Conservation (phyloP, 441 rosid species). For the Breynia disticha region DNA sequence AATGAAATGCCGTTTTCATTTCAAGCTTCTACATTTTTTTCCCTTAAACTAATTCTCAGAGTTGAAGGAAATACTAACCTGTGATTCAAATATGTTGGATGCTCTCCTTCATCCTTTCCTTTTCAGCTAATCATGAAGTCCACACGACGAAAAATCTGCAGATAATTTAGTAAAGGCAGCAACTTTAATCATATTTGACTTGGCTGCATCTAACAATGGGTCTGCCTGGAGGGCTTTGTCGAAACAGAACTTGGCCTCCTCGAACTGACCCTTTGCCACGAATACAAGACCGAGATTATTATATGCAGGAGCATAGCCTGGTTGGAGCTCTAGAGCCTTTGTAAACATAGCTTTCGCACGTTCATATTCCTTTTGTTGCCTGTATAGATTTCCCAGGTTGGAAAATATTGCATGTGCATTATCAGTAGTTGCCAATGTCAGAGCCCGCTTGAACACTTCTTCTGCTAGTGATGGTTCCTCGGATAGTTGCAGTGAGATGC, state of each 20-base stretch:
- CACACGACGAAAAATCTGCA: conserved; percentile 27
- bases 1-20: no score
- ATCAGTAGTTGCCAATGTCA: conserved; percentile 47
- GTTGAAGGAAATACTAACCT: conserved; percentile 7
- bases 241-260: conserved; percentile 82
- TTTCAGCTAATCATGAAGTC: conserved; percentile 12
- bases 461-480: conserved; percentile 63
- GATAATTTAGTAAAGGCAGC: conserved; percentile 38
- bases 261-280: conserved; percentile 72
- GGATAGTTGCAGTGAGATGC: conserved; percentile 72
- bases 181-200: conserved; percentile 72
- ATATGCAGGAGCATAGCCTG: conserved; percentile 90
- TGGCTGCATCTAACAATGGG: conserved; percentile 80
- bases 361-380: conserved; percentile 67
- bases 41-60: neutral
- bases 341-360: conserved; percentile 90
- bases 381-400: conserved; percentile 83
- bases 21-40: neutral
- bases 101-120: neutral
- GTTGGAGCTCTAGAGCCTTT: conserved; percentile 69
- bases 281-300: conserved; percentile 91
- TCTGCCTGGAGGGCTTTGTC: conserved; percentile 62
- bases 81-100: neutral
- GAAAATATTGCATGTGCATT: conserved; percentile 68
- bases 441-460: conserved; percentile 67